A percentile compares a stretch with the other conserved stretches of the same genome.
These are phyloP conservation scores for Ophiostoma angusticollis DNA, from an alignment of 2,329 filamentous ascomycete species.

Conservation along the genomic window DNA sequence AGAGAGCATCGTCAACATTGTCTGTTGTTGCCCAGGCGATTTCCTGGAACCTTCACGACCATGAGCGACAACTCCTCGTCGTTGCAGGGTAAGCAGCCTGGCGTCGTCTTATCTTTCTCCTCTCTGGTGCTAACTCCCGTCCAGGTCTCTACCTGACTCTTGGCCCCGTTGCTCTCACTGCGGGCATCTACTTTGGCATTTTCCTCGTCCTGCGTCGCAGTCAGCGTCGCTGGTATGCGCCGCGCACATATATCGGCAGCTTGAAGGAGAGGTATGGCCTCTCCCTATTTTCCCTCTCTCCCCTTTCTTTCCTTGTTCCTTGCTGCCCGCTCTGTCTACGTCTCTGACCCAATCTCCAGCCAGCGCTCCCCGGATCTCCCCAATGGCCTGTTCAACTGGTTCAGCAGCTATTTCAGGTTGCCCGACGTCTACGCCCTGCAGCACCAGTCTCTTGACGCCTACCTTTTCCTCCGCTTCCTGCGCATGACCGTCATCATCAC, in stretches of 20 bases:
- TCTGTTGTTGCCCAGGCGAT: constrained; percentile 8
- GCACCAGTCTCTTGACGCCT: constrained; percentile 85
- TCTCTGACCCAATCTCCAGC: constrained; percentile 19
- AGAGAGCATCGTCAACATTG: neutral
- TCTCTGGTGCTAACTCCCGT: neutral
- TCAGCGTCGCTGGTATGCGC: constrained; percentile 35
- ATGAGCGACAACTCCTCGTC: constrained; percentile 11
- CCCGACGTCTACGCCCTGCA: constrained; percentile 72
- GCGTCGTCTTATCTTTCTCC: neutral
- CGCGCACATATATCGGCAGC: constrained; percentile 36
- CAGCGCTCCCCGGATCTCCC: constrained; percentile 48
- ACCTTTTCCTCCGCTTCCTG: constrained; percentile 79
- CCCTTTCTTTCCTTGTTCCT: neutral
- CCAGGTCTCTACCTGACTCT: constrained; percentile 30
- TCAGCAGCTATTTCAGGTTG: constrained; percentile 51
- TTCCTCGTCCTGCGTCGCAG: constrained; percentile 33
- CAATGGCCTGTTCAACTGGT: constrained; percentile 53
- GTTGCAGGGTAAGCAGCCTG: constrained; percentile 14
- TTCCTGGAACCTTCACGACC: constrained; percentile 4
- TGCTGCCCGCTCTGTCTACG: too few species aligned
- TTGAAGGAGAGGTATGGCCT: constrained; percentile 28
- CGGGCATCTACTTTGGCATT: constrained; percentile 28
- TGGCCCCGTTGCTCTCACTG: constrained; percentile 24
- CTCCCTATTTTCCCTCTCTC: constrained; percentile 6
- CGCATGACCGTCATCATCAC: constrained; percentile 65